phyloP scores from a whole-genome alignment of 2,329 filamentous ascomycete species.

The Diaporthe batatas region DNA sequence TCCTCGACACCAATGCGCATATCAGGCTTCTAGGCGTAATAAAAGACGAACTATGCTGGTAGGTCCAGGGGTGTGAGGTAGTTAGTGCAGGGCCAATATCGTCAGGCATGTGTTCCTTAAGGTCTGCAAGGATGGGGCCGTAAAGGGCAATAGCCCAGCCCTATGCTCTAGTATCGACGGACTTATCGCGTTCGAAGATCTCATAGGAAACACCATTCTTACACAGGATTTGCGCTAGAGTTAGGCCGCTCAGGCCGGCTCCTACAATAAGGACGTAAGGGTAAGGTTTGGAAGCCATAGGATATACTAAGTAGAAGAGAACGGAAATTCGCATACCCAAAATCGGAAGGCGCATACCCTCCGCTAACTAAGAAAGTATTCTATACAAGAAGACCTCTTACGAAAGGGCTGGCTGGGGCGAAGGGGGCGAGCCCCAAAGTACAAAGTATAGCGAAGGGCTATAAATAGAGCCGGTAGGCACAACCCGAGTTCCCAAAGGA shows the following conservation, averaged over 20 bases:
- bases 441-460: no score
- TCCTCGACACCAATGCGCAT: conserved; percentile 45
- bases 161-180: conserved; percentile 43
- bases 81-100: conserved; percentile 45
- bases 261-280: conserved; percentile 56
- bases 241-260: conserved; percentile 57
- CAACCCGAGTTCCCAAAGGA: no score
- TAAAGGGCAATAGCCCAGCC: conserved; percentile 52
- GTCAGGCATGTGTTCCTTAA: conserved; percentile 44
- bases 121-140: conserved; percentile 45
- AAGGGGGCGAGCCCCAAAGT: no score
- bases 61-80: conserved; percentile 47
- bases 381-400: no score
- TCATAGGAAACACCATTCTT: conserved; percentile 51
- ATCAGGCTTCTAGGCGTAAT: conserved; percentile 30
- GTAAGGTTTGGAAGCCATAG: conserved; percentile 20
- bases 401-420: no score
- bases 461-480: no score
- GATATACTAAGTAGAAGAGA: not conserved
- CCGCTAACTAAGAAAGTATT: no score
- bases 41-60: conserved; percentile 46
- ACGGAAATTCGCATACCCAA: no score
- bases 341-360: no score
- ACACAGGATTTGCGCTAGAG: conserved; percentile 56
- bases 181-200: conserved; percentile 56